These are phyloP conservation scores for Spatholobus suberectus DNA, from an alignment of 306 rosid species.

Conservation along the genomic window DNA sequence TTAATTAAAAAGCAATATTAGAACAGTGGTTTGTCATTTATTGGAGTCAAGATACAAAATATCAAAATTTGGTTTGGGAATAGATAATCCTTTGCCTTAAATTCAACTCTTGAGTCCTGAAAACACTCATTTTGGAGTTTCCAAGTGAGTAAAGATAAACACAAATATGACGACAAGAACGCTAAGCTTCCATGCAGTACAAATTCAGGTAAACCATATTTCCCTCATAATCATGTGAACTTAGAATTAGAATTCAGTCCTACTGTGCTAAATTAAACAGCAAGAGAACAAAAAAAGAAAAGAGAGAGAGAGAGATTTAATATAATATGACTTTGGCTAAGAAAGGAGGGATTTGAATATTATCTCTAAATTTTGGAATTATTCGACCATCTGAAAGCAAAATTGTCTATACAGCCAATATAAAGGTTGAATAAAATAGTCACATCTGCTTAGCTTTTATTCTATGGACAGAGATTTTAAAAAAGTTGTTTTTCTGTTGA, in stretches of 20 bases:
- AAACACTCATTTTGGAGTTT: constrained; percentile 8
- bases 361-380: neutral
- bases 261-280: neutral
- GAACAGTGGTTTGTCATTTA: constrained; percentile 22
- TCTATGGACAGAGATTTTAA: neutral
- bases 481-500: neutral
- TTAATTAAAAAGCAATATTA: neutral
- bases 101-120: neutral
- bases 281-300: neutral
- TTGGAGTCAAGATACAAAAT: constrained; percentile 20
- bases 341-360: neutral
- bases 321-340: neutral
- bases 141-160: neutral
- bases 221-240: neutral
- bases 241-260: neutral
- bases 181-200: neutral
- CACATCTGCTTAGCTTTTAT: neutral
- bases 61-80: constrained; percentile 4
- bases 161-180: neutral
- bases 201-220: neutral
- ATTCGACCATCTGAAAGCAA: neutral
- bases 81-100: neutral
- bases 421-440: neutral
- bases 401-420: neutral
- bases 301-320: neutral